Base-by-base conservation (phyloP, 225 moss, liverwort and hornwort genomes). In the Physcomitrellopsis africana region DNA sequence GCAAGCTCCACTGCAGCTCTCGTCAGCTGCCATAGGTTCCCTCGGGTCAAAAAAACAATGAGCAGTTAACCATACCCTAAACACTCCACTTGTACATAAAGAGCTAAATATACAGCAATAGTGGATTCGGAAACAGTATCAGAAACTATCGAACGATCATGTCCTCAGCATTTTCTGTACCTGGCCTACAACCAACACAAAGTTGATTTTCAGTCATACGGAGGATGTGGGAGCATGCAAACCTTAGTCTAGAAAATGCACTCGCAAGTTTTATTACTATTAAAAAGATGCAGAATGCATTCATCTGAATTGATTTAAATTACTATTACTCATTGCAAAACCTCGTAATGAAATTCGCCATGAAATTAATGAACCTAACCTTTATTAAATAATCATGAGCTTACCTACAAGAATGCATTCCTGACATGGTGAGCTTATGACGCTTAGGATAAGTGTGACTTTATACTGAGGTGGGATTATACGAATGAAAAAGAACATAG, bases 1-100 rank as follows among this genome's bases (percentile, higher is more conserved):
- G 96, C 96, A 17, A 93, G 91, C 89, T 94, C 96, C 87, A 97
- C 87, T 78, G 91, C 90, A 72, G 92, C 94, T 78, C 94, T 91
- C 3, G 86, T 94, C 78, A 97, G 91, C 91, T 97, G 91, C 82
- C 78, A 93, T 69, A 82, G 78, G 77, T 80, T 88, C 73, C 73
- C 68, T 66, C 70, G 70, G n/a, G 66, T 84, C 81, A 88, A 79
- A 77, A 72, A 66, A 74, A 80, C 77, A 82, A 57, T 27, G 27
- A 10, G 63, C 70, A 68, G 54, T 73, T 65, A 80, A 68, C 65
- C 64, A 72, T 72, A 37, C 71, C 63, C 29, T 82, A 60, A 61
- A 44, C 72, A 81, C 70, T 73, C 55, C 68, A 79, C 58, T 74
- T 77, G 73, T 52, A 37, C 64, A 74, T 63, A 65, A 70, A 69